phyloP scores from a whole-genome alignment of 768 basidiomycete species.

The Dentipellis sp. region DNA sequence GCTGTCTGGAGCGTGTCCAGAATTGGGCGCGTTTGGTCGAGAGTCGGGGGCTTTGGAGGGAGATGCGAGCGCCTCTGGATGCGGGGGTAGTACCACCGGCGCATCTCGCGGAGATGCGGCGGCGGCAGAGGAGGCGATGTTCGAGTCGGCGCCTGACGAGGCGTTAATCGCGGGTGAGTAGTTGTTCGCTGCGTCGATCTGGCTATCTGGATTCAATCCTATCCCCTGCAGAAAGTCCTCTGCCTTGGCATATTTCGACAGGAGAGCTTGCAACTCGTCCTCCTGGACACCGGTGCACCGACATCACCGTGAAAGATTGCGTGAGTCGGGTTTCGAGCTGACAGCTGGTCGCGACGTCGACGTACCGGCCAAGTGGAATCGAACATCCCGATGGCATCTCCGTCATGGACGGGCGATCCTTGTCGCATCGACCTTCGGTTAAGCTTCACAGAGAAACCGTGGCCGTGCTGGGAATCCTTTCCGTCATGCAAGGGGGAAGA shows the following conservation, averaged over 20 bases:
- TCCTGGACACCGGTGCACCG: conserved; percentile 11
- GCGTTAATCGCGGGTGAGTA: conserved; percentile 18
- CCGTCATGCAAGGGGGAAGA: neutral
- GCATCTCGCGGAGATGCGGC: conserved; percentile 2
- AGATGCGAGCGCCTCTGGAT: neutral
- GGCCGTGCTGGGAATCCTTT: too few relatives aligned
- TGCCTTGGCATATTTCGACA: conserved; percentile 24
- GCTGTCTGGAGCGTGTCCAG: too few relatives aligned
- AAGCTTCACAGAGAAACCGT: neutral
- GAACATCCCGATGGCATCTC: conserved; percentile 12
- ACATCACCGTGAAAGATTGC: too few relatives aligned
- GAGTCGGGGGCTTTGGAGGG: neutral
- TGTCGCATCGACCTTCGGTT: neutral
- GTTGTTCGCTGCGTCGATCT: conserved; percentile 14
- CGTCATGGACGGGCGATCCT: neutral
- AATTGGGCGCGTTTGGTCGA: neutral
- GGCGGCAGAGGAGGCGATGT: conserved; percentile 5
- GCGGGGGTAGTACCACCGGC: neutral
- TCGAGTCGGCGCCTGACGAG: conserved; percentile 4
- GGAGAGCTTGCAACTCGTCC: conserved; percentile 17
- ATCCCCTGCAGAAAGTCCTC: conserved; percentile 21
- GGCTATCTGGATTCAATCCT: conserved; percentile 21
- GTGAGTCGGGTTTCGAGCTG: too few relatives aligned
- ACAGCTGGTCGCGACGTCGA: neutral
- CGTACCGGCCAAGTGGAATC: conserved; percentile 16